Base-by-base conservation (phyloP, 352 stramenopile genomes). In the Globisporangium nagaii region DNA sequence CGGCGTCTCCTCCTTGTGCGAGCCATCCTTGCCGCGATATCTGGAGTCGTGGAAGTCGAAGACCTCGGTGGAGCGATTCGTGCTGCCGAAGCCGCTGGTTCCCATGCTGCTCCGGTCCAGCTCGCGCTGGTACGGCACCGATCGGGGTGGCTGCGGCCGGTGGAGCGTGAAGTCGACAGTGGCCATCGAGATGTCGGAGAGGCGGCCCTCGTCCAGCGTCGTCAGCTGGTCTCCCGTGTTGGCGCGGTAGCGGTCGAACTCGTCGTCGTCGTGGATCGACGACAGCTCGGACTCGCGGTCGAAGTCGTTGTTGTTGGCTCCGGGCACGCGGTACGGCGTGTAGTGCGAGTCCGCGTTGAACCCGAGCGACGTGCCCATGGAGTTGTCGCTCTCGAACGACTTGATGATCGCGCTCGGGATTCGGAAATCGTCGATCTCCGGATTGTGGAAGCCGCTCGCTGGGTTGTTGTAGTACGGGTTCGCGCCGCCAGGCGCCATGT, bases 201-300 rank as follows among this genome's bases (percentile, higher is more conserved):
- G 32, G 7, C 56, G 56, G 6, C 49, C 43, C 49, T 63, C 56
- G 28, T 63, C 48, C 40, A 63, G 41, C 41, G 56, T 57, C 48
- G 36, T 32, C 39, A 63, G 24, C 8, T 3, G 17, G 12, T 63
- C 56, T 25, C 34, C 37, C 15, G 56, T 53, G 35, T 46, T 22
- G 0, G 34, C 34, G 28, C 30, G 31, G 2, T 39, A 25, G 66
- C 66, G 52, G 49, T 72, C 20, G 68, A 73, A 34, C 58, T 62
- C 34, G 58, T 60, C 27, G 56, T 84, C 66, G 25, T 82, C 70
- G 41, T 75, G 68, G 48, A 86, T 70, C 27, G 71, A 84, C 11
- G 78, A 88, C 39, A 85, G 22, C 35, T 88, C 78, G 24, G 75
- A 85, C 48, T 83, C 78, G 17, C 77, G 77, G n/a, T 66, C 60